phyloP scores from a whole-genome alignment of 2,329 filamentous ascomycete genomes.

The Aspergillus melleus region DNA sequence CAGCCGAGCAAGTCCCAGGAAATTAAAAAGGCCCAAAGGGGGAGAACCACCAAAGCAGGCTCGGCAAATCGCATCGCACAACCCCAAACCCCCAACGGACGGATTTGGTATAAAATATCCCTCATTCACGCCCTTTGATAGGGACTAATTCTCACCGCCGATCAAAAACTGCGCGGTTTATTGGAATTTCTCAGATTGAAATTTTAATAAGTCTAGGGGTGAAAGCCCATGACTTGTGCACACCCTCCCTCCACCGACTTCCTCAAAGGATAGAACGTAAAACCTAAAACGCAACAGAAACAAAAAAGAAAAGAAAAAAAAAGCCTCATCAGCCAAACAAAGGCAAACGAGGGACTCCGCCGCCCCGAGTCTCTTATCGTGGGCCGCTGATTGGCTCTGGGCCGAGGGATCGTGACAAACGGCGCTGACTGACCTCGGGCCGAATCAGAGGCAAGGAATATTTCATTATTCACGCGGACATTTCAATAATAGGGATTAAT shows the following conservation, averaged over 20 bases:
- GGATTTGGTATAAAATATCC: neutral
- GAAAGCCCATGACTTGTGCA: neutral
- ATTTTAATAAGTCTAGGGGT: too few relatives aligned
- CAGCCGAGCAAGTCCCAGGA: neutral
- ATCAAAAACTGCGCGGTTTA: neutral
- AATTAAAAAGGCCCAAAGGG: neutral
- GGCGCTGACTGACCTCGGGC: constrained; percentile 29
- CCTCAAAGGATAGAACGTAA: neutral
- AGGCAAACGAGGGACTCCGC: neutral
- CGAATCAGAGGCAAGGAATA: constrained; percentile 5
- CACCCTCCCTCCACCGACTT: too few relatives aligned
- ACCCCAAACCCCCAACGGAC: neutral
- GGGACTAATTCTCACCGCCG: neutral
- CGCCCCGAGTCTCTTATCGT: constrained; percentile 28
- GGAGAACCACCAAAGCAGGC: too few relatives aligned
- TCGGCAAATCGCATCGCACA: neutral
- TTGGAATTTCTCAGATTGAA: too few relatives aligned
- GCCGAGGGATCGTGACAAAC: constrained; percentile 30
- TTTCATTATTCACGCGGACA: too few relatives aligned
- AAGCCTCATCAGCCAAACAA: constrained; percentile 1
- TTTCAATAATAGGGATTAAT: too few relatives aligned
- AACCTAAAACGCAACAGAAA: neutral
- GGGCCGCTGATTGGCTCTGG: constrained; percentile 23
- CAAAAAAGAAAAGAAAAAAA: neutral
- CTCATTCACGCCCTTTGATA: neutral